Conservation (phyloP, 1,139 yeast species). For the Geotrichum histeridarum region DNA sequence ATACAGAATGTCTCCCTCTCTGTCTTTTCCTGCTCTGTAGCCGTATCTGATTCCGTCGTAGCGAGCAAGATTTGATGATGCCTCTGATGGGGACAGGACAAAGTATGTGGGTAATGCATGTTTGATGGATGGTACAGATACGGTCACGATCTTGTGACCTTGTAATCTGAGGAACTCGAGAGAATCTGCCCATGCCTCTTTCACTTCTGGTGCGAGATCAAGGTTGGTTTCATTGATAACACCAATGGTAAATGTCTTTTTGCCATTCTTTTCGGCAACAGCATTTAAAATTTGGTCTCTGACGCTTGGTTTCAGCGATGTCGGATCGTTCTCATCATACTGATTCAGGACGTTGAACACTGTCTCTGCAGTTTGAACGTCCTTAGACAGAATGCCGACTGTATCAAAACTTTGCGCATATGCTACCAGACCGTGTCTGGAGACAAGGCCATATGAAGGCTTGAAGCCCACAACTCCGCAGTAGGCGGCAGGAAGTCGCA, state of each 20-base stretch:
- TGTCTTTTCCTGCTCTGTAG: slow-evolving; percentile 41
- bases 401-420: slow-evolving; percentile 95
- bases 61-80: slow-evolving; percentile 83
- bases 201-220: slow-evolving; percentile 49
- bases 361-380: slow-evolving; percentile 42
- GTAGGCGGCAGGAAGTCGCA: slow-evolving; percentile 84
- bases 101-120: slow-evolving; percentile 78
- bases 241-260: slow-evolving; percentile 51
- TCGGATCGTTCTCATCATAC: slow-evolving; percentile 74
- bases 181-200: slow-evolving; percentile 45
- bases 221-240: slow-evolving; percentile 62
- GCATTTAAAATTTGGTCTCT: slow-evolving; percentile 22
- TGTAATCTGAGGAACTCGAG: slow-evolving; percentile 42
- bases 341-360: slow-evolving; percentile 56
- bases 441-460: slow-evolving; percentile 86
- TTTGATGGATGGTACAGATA: slow-evolving; percentile 65
- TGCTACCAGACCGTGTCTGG: slow-evolving; percentile 87
- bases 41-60: slow-evolving; percentile 92
- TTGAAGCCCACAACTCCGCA: slow-evolving; percentile 82
- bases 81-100: slow-evolving; percentile 87
- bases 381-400: slow-evolving; percentile 70
- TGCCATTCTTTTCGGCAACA: slow-evolving; percentile 11
- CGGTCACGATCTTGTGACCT: slow-evolving; percentile 56
- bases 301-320: slow-evolving; percentile 48
- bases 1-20: slow-evolving; percentile 42